Evolutionary conservation across 495 filamentous ascomycete species (phyloP), one percentile per base, ranked within the genome.

Genomic region (Lasiosphaeria hispida): DNA sequence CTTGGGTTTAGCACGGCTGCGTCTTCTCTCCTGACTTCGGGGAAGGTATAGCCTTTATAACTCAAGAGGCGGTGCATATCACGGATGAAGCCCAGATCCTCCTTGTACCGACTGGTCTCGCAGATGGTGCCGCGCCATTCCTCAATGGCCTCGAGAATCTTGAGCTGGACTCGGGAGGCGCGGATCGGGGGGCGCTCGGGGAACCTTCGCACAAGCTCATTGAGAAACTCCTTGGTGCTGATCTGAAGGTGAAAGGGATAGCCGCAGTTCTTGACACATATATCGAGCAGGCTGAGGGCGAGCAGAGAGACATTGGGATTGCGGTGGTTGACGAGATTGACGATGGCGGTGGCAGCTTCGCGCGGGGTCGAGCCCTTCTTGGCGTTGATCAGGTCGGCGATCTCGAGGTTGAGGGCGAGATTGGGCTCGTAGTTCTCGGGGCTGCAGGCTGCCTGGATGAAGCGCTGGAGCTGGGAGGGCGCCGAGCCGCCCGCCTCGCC

Each of bases 211-310:
- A 98, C 94, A 60, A 98, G 87, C 80, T 98, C 94, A 78, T 97
- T 98, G 55, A 98, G 83, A 66, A 98, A 97, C 64, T 98, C 94
- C 72, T 98, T 98, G 55, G 94, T 97, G 71, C 88, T 90, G 72
- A 98, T 97, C 75, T 98, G 94, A 39, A 98, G 86, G 60, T 98
- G 94, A 73, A 98, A 98, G 14, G 95, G 91, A 74, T 98, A 98
- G 64, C 94, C 94, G 84, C 94, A 98, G 73, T 98, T 98, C 77
- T 98, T 98, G 71, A 97, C 94, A 72, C 92, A 97, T 48, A 97
- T 97, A 69, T 98, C 94, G 67, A 98, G 87, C 52, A 98, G 85
- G 83, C 87, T 77, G 69, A 98, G 81, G 53, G 94, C 95, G 41
- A 97, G 81, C 64, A 97, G 77, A 49, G 92, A 85, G 57, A 98